Base-by-base conservation (phyloP, 202 grass and related monocot genomes). In the Setaria italica region DNA sequence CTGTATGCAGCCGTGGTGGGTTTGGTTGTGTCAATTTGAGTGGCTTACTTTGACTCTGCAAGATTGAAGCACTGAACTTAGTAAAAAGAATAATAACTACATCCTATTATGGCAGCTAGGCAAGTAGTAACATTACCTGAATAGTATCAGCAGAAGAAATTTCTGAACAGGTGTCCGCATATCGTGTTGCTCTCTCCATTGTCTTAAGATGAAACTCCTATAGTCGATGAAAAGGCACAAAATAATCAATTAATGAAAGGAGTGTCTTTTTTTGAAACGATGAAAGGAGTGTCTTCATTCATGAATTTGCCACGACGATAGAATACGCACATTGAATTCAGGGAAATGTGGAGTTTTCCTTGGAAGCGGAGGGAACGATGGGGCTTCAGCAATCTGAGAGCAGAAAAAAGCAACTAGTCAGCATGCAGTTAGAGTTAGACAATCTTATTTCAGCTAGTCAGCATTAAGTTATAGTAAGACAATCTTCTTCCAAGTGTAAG, bases 151-250 rank as follows among this genome's bases (percentile, higher is more conserved):
- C 46, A 9, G 80, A 93, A 59, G 93, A 99, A 87, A 82, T 75
- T 88, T 89, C 82, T 9, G 90, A 97, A 72, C 80, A 97, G 4
- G 89, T 81, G 45, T 97, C 89, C 0, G 69, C 80, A 68, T 91
- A 72, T 49, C 90, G 82, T 59, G 72, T 89, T 13, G 90, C 94
- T 80, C 97, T 97, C 84, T 99, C 92, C 86, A 87, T 92, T 56
- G 97, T 97, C 90, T 82, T 93, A 48, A 99, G 91, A 83, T 89
- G 87, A 67, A 97, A 99, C 74, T 94, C 94, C 97, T 99, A 37
- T 57, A 74, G 20, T 62, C 16, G 67, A 82, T 74, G 77, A 84
- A 85, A 80, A 15, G 20, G 20, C 6, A 63, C 11, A 81, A 68
- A 63, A 29, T 45, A 59, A 56, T 72, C 65, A 77, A 49, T 41